Evolutionary conservation across 371 early-diverging fungal genomes (phyloP), one percentile per base, ranked within the genome.

Genomic region (Apophysomyces ossiformis): DNA sequence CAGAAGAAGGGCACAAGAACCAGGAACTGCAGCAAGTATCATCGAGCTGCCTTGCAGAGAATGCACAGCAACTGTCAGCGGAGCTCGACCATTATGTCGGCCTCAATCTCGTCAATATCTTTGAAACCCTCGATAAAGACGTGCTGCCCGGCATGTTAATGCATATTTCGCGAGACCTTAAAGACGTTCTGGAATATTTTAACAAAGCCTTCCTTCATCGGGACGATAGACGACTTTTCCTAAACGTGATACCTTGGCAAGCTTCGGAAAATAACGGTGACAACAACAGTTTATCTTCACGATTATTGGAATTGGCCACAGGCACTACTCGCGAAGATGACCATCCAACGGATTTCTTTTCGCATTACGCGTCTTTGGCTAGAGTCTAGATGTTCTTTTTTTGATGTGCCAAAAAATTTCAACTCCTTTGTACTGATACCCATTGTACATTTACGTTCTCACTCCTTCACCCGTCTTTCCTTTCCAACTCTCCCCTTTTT

Each of bases 231-330:
- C 69, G 65, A 21, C 68, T 80, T 12, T 66, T 67, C 4, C 62
- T 80, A 4, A 58, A 73, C 12, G 74, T 80, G 7, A 54, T 75
- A 2, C 81, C 81, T 15, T 80, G 81, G 81, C 54, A 50, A 21
- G 8, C 8, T 9, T 11, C 5, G 26, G 21, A 21, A 50, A 16
- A n/a, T 26, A 26, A 26, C 32, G 32, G 32, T 26, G 32, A 26
- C 2, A 2, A 26, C 32, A 50, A 50, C 9, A 21, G 21, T 5
- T 21, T 50, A 21, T 3, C n/a, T 7, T 36, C 37, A 36, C 68
- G 61, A 15, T 37, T 68, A 1, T 37, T 41, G 16, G 60, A 57
- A 21, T 54, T 68, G 38, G 60, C 63, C 13, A 61, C 64, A n/a
- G 43, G 32, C 7, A 47, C 58, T 43, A 47, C 18, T 32, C 21